Evolutionary conservation across 352 stramenopile genomes (phyloP).

Genomic region (Pythium plurisporium): DNA sequence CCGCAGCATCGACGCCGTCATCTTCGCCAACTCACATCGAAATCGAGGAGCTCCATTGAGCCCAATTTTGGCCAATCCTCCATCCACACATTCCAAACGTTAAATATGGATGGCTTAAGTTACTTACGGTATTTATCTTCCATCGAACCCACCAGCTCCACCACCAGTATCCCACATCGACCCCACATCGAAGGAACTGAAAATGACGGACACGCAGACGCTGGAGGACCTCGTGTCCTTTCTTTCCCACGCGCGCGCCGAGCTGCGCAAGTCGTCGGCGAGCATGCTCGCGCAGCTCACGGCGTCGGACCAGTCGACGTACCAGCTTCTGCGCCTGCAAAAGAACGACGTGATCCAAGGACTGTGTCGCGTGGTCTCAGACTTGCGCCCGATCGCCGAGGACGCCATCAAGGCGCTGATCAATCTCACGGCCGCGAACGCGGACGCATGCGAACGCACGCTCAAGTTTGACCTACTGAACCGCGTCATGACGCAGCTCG

Average conservation of each 20-base stretch:
- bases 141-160: slow-evolving; percentile 7
- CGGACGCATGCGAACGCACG: slow-evolving; percentile 56
- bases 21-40: neutral
- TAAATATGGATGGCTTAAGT: too few species aligned
- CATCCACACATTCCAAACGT: too few species aligned
- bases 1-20: slow-evolving; percentile 25
- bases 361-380: slow-evolving; percentile 74
- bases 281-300: slow-evolving; percentile 81
- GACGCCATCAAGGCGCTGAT: slow-evolving; percentile 86
- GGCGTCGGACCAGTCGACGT: slow-evolving; percentile 72
- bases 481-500: slow-evolving; percentile 81
- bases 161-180: slow-evolving; percentile 2
- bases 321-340: slow-evolving; percentile 68
- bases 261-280: slow-evolving; percentile 82
- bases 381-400: slow-evolving; percentile 79
- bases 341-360: slow-evolving; percentile 73
- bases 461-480: slow-evolving; percentile 82
- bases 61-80: too few species aligned
- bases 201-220: slow-evolving; percentile 55
- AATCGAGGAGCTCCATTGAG: too few species aligned
- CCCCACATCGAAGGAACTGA: neutral
- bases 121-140: too few species aligned
- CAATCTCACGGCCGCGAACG: slow-evolving; percentile 78
- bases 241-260: slow-evolving; percentile 72
- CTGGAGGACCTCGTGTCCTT: slow-evolving; percentile 83